phyloP scores from a whole-genome alignment of 768 basidiomycete species.

The Russula dissimulans region DNA sequence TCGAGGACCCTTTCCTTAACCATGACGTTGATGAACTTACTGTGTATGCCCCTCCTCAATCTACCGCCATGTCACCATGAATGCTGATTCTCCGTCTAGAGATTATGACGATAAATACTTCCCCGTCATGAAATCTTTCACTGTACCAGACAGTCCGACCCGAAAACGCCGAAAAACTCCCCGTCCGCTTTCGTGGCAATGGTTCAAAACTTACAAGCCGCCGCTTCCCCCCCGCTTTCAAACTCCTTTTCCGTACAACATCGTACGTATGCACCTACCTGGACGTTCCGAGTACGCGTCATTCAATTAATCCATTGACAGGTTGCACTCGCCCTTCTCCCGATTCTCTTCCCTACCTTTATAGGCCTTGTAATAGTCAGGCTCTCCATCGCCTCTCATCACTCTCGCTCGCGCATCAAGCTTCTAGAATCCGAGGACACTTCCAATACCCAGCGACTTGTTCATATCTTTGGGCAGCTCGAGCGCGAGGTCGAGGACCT shows the following conservation, averaged over 20 bases:
- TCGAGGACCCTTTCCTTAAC: slow-evolving; percentile 54
- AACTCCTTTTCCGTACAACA: slow-evolving; percentile 53
- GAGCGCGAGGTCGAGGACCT: slow-evolving; percentile 54
- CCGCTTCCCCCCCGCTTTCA: slow-evolving; percentile 13
- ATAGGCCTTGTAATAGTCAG: slow-evolving; percentile 46
- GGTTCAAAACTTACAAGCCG: slow-evolving; percentile 13
- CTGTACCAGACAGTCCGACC: slow-evolving; percentile 4
- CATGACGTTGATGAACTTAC: slow-evolving; percentile 48
- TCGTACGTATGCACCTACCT: slow-evolving; percentile 37
- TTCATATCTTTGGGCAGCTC: slow-evolving; percentile 45
- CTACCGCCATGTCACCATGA: slow-evolving; percentile 7
- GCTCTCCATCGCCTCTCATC: slow-evolving; percentile 46
- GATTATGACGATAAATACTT: slow-evolving; percentile 15
- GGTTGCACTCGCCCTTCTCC: slow-evolving; percentile 48
- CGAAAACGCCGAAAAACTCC: not conserved
- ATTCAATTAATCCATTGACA: slow-evolving; percentile 21
- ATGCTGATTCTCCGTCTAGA: not conserved
- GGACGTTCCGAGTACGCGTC: not conserved
- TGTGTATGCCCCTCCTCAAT: slow-evolving; percentile 36
- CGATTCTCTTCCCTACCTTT: slow-evolving; percentile 54
- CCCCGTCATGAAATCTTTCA: slow-evolving; percentile 16
- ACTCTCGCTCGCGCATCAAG: slow-evolving; percentile 57
- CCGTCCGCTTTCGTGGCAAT: not conserved
- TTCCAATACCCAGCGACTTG: slow-evolving; percentile 41
- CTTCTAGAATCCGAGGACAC: slow-evolving; percentile 46